Evolutionary conservation across 2,329 filamentous ascomycete species (phyloP).

Genomic region (Colletotrichum karsti): DNA sequence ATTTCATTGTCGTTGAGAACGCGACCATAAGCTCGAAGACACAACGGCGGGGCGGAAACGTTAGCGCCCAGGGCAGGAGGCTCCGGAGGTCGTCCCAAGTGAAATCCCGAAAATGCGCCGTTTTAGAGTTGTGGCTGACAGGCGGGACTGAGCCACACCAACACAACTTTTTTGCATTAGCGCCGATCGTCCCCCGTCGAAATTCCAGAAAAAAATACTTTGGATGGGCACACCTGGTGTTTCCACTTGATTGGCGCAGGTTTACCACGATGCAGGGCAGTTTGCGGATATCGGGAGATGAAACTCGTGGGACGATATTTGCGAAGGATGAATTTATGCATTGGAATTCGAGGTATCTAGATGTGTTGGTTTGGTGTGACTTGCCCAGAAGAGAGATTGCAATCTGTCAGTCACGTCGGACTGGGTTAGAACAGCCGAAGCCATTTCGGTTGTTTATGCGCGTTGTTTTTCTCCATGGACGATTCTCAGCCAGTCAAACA

Average conservation of each 20-base stretch:
- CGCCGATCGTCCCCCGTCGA: constrained; percentile 20
- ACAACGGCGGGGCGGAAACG: neutral
- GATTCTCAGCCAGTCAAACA: neutral
- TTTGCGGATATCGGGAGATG: neutral
- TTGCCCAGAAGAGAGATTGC: neutral
- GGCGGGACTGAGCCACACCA: constrained; percentile 25
- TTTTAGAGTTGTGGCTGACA: constrained; percentile 30
- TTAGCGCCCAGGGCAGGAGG: neutral
- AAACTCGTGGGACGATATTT: constrained; percentile 8
- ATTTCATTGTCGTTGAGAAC: neutral
- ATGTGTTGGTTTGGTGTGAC: neutral
- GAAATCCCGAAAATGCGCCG: constrained; percentile 17
- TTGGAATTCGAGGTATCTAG: neutral
- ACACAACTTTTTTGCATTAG: constrained; percentile 27
- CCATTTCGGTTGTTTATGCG: constrained; percentile 6
- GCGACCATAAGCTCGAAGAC: neutral
- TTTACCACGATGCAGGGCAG: neutral
- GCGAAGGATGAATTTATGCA: neutral
- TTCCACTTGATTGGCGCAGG: constrained; percentile 13
- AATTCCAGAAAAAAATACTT: constrained; percentile 15
- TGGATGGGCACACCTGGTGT: neutral
- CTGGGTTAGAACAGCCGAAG: neutral
- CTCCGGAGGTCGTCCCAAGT: neutral
- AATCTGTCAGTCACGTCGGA: neutral
- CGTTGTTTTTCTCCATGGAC: neutral